Base-by-base conservation (phyloP, 805 yeast genomes). In the Blastobotrys terrestris region DNA sequence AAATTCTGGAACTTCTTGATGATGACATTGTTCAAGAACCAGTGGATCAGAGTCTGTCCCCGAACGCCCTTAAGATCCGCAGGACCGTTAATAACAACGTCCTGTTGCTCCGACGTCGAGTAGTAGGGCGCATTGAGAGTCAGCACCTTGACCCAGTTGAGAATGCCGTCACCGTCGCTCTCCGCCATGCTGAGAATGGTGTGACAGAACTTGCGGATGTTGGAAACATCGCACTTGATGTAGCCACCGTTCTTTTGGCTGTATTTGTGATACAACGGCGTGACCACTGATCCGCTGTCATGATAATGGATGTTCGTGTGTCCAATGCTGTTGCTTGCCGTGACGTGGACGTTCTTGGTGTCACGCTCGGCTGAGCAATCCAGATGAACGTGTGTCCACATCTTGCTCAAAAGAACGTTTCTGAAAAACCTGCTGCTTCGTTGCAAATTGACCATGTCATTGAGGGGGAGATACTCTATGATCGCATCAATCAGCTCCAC, bases 401-500 rank as follows among this genome's bases (percentile, higher is more conserved):
- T 16, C 31, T 31, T n/a, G 40, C 39, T 14, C n/a, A 45, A 14
- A 13, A 45, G 39, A 3, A 22, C 31, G 21, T 26, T 16, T 16
- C 48, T 21, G 14, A 45, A 35, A 16, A 22, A 18, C n/a, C 6
- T 4, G 20, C 48, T n/a, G 20, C 14, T 31, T 4, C 40, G 31
- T 20, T 45, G 48, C 15, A 45, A 16, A 18, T 45, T 45, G 19
- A 45, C 31, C 19, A 45, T 4, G 35, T 45, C 48, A 15, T 45
- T 16, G 11, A 26, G 16, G 7, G 40, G 31, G 19, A 45, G 39
- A 18, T 26, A 26, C 21, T 22, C 35, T 3, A 22, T 19, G 14
- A 45, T 26, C 19, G 26, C 31, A 18, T 45, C 39, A 20, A 45
- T 26, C 19, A 45, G 39, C 31, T 45, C 48, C 6, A 22, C 35